Conservation (phyloP, 108 stramenopile genomes). For the Conticribra weissflogii region DNA sequence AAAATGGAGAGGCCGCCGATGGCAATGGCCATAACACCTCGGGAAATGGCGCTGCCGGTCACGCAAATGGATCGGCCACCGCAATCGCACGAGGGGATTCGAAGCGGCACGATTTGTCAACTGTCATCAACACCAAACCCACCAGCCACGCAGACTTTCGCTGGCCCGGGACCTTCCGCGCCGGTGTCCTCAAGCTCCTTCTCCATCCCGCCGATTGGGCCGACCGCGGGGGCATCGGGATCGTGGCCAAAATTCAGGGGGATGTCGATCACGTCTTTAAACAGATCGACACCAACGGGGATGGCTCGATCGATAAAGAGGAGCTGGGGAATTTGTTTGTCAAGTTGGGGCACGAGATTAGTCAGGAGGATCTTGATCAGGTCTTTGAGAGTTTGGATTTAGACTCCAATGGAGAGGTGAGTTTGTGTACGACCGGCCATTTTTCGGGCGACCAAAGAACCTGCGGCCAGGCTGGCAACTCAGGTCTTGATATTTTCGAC, state of each 20-base stretch:
- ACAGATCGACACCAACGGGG: constrained; percentile 66
- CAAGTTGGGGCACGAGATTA: constrained; percentile 56
- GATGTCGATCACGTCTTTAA: constrained; percentile 76
- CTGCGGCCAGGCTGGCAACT: no score
- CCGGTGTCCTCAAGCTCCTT: constrained; percentile 74
- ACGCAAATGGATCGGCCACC: neutral
- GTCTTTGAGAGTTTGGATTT: constrained; percentile 68
- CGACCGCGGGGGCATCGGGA: constrained; percentile 74
- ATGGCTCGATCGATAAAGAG: constrained; percentile 66
- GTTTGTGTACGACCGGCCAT: constrained; percentile 1
- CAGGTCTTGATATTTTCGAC: no score
- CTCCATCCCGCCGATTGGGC: constrained; percentile 64
- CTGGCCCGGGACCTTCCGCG: constrained; percentile 64
- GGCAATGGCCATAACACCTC: neutral
- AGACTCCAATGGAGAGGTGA: constrained; percentile 69
- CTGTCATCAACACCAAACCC: no score
- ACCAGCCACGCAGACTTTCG: constrained; percentile 8
- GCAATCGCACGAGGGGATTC: neutral
- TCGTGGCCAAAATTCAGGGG: constrained; percentile 76
- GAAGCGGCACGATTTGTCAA: neutral
- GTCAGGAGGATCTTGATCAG: constrained; percentile 51
- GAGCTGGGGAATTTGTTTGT: constrained; percentile 71
- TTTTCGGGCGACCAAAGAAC: no score
- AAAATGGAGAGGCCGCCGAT: no score
- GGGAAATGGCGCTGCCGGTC: neutral